Evolutionary conservation across 345 rosid species (phyloP).

Genomic region (Durio zibethinus): DNA sequence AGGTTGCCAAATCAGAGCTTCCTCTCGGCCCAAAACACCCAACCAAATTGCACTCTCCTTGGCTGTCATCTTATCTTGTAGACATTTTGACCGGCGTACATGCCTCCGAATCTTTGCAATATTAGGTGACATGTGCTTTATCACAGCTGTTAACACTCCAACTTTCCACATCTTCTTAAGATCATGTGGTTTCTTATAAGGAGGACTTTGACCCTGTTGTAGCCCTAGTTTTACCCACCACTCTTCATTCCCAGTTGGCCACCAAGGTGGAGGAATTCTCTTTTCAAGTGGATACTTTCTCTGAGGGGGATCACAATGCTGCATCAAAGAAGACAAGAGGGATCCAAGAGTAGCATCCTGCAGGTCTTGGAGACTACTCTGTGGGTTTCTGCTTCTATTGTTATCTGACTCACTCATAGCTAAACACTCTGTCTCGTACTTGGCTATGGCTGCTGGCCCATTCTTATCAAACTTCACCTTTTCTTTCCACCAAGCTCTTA

Average conservation of each 20-base stretch:
- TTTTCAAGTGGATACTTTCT: slow-evolving; percentile 93
- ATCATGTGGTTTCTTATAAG: slow-evolving; percentile 94
- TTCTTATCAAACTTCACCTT: slow-evolving; percentile 95
- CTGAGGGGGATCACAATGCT: slow-evolving; percentile 98
- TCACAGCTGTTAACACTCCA: slow-evolving; percentile 92
- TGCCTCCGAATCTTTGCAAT: slow-evolving; percentile 91
- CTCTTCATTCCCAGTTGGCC: slow-evolving; percentile 92
- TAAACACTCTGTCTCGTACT: slow-evolving; percentile 74
- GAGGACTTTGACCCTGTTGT: slow-evolving; percentile 64
- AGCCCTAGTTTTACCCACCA: slow-evolving; percentile 89
- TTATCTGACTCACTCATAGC: slow-evolving; percentile 60
- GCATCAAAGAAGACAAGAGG: slow-evolving; percentile 91
- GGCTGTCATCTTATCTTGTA: slow-evolving; percentile 99
- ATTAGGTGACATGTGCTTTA: slow-evolving; percentile 97
- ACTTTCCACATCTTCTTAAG: slow-evolving; percentile 99
- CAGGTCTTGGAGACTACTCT: slow-evolving; percentile 75
- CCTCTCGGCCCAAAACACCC: slow-evolving; percentile 84
- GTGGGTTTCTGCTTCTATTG: slow-evolving; percentile 50
- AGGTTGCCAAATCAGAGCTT: slow-evolving; percentile 67
- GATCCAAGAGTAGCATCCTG: slow-evolving; percentile 99
- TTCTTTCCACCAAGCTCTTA: slow-evolving; percentile 99
- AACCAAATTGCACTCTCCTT: slow-evolving; percentile 99
- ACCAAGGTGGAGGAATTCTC: slow-evolving; percentile 94
- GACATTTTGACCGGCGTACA: slow-evolving; percentile 91
- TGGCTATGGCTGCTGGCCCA: slow-evolving; percentile 89